These are phyloP conservation scores for Phytopythium ostracodes DNA, from an alignment of 352 stramenopile genomes.

Conservation along the genomic window DNA sequence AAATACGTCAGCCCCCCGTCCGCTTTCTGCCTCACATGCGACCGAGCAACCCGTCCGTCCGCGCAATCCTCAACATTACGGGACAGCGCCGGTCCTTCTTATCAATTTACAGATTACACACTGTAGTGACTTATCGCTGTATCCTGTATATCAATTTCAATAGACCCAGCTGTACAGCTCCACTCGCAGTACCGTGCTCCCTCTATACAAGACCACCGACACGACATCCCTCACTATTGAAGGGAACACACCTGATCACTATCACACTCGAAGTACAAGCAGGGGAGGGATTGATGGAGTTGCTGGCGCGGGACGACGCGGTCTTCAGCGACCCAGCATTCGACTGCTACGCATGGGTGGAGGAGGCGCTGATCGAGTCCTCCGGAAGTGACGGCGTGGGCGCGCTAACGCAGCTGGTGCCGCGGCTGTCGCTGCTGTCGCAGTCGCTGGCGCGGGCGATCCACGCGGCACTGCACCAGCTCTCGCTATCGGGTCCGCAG, in stretches of 20 bases:
- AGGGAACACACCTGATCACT: no score
- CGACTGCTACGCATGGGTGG: constrained; percentile 68
- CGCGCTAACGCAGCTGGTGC: constrained; percentile 37
- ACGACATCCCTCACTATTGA: no score
- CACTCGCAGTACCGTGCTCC: no score
- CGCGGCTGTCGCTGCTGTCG: constrained; percentile 56
- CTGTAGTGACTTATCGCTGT: no score
- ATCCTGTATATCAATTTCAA: no score
- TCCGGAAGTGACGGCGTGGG: constrained; percentile 16
- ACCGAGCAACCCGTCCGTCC: background rate
- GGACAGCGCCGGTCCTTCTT: no score
- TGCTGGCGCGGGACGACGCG: constrained; percentile 23
- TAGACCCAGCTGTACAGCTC: no score
- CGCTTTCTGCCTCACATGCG: background rate
- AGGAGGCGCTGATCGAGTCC: constrained; percentile 49
- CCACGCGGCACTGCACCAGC: constrained; percentile 55
- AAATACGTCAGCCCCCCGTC: background rate
- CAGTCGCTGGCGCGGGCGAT: constrained; percentile 54
- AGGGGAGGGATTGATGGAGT: constrained; percentile 24
- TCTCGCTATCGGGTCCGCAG: constrained; percentile 38
- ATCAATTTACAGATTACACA: no score
- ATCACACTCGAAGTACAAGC: no score
- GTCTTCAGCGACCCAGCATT: constrained; percentile 45
- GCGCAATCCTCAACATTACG: no score
- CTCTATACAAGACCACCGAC: constrained; percentile 7